Percentiles rank a stretch among this genome's conserved stretches.
Evolutionary conservation across 2,329 filamentous ascomycete species (phyloP).

Genomic region (Tympanopsis confertula): DNA sequence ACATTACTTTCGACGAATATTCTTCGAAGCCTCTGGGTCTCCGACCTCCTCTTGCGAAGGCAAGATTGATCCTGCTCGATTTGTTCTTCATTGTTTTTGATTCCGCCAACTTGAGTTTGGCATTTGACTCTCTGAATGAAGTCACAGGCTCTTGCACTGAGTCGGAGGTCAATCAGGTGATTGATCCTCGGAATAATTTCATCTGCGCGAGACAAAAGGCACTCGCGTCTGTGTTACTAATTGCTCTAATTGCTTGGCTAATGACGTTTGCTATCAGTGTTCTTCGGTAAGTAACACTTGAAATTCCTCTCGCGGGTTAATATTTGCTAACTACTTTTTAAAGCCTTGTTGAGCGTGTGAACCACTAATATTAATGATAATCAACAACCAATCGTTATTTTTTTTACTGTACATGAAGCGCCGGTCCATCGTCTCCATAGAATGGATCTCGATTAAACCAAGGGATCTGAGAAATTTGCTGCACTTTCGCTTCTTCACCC

Average conservation of each 20-base stretch:
- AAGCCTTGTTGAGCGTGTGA: neutral
- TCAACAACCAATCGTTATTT: too few species aligned
- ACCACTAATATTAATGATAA: neutral
- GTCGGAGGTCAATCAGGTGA: conserved; percentile 25
- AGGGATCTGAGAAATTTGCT: conserved; percentile 30
- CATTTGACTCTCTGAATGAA: conserved; percentile 70
- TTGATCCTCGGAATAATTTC: conserved; percentile 19
- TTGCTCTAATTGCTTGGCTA: conserved; percentile 81
- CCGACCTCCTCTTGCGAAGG: conserved; percentile 72
- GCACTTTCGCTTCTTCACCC: conserved; percentile 39
- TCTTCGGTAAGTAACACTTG: conserved; percentile 53
- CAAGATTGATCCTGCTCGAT: conserved; percentile 80
- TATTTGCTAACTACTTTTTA: conserved; percentile 3
- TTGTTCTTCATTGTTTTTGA: conserved; percentile 97
- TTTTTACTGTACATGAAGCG: too few species aligned
- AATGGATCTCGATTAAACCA: conserved; percentile 53
- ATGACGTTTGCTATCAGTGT: conserved; percentile 81
- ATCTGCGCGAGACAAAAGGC: conserved; percentile 58
- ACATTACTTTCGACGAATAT: conserved; percentile 95
- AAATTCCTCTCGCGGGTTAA: conserved; percentile 40
- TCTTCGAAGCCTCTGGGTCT: conserved; percentile 85
- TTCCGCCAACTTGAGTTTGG: conserved; percentile 79
- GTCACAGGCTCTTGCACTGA: conserved; percentile 39
- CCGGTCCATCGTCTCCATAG: conserved; percentile 41
- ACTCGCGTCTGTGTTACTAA: conserved; percentile 65